Conservation (phyloP, 176 grass and related monocot genomes). For the Paspalum vaginatum region DNA sequence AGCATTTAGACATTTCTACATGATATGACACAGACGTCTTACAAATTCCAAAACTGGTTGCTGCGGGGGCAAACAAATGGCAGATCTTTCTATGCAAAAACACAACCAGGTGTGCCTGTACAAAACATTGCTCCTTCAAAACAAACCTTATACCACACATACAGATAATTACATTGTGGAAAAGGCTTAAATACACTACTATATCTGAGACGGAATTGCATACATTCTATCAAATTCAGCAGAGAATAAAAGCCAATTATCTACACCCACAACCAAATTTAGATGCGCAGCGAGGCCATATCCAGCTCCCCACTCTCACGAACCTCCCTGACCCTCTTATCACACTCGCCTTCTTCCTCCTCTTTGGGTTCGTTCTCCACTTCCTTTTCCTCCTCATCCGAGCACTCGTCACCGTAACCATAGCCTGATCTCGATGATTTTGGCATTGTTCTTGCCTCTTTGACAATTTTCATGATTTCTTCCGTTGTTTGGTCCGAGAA, state of each 20-base stretch:
- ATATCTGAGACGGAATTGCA: slow-evolving; percentile 34
- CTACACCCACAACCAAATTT: slow-evolving; percentile 24
- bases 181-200: background rate
- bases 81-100: slow-evolving; percentile 26
- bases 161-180: slow-evolving; percentile 33
- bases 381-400: slow-evolving; percentile 46
- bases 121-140: slow-evolving; percentile 31
- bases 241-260: slow-evolving; percentile 40
- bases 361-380: slow-evolving; percentile 28
- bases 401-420: slow-evolving; percentile 33
- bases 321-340: slow-evolving; percentile 52
- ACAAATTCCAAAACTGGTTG: background rate
- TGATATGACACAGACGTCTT: background rate
- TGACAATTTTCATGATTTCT: slow-evolving; percentile 54
- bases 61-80: slow-evolving; percentile 2
- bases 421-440: slow-evolving; percentile 31
- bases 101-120: slow-evolving; percentile 30
- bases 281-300: slow-evolving; percentile 46
- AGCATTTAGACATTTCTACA: background rate
- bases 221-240: slow-evolving; percentile 29
- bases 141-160: slow-evolving; percentile 20
- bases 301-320: slow-evolving; percentile 48
- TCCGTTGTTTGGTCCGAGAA: slow-evolving; percentile 49
- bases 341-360: slow-evolving; percentile 56
- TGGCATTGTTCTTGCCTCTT: slow-evolving; percentile 48